phyloP scores from a whole-genome alignment of 179 eudicot genomes.

The Spergularia azorica region DNA sequence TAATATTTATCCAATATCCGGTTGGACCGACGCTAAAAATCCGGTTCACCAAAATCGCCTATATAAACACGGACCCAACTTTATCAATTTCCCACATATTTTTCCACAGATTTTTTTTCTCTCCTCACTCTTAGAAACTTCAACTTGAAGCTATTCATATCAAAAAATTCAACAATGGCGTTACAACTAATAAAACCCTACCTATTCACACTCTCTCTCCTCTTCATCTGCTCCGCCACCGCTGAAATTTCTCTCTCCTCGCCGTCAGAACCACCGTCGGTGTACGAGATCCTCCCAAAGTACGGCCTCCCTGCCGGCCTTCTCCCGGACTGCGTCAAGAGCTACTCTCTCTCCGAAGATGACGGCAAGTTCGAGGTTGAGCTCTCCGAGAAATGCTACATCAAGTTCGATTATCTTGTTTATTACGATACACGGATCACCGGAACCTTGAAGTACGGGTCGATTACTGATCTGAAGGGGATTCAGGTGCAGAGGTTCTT shows the following conservation, averaged over 20 bases:
- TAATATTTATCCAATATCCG: no score
- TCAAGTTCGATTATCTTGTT: slow-evolving; percentile 75
- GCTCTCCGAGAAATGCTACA: slow-evolving; percentile 53
- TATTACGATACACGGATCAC: slow-evolving; percentile 66
- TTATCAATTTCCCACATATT: no score
- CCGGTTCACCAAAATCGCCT: background rate
- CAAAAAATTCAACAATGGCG: slow-evolving; percentile 19
- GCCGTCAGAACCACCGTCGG: slow-evolving; percentile 36
- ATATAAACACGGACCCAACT: background rate
- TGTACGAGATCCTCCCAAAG: slow-evolving; percentile 62
- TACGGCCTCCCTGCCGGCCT: slow-evolving; percentile 88
- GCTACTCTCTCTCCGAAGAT: slow-evolving; percentile 49
- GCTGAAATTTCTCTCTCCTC: slow-evolving; percentile 22
- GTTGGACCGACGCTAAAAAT: no score
- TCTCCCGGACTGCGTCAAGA: slow-evolving; percentile 61
- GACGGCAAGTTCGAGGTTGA: slow-evolving; percentile 64
- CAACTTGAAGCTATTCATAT: no score
- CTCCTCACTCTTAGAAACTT: background rate
- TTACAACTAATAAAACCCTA: slow-evolving; percentile 9
- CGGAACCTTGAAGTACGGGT: slow-evolving; percentile 71
- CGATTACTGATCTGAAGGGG: slow-evolving; percentile 64
- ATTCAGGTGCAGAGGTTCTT: slow-evolving; percentile 71
- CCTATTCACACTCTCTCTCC: background rate
- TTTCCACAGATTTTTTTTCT: background rate
- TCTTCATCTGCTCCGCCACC: background rate